Base-by-base conservation (phyloP, 441 rosid genomes). In the Gossypium schwendimanii region DNA sequence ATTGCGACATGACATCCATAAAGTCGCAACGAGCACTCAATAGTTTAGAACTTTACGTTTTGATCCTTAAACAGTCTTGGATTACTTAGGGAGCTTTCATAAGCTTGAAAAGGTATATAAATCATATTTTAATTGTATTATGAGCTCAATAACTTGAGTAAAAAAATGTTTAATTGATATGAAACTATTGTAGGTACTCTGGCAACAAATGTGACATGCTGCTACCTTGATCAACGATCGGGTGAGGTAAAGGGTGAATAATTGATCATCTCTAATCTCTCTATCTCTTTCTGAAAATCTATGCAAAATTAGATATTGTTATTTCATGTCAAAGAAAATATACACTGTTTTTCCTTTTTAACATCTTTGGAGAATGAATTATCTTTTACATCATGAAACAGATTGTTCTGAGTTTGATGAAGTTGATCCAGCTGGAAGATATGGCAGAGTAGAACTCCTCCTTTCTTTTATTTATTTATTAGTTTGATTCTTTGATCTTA, bases 391-490 rank as follows among this genome's bases (percentile, higher is more conserved):
- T 65, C 79, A 71, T 57, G 86, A 83, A 36, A 75, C 78, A 73
- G 89, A 84, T 64, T 75, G 66, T 75, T 82, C 88, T 68, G 97
- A 89, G 79, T 95, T 91, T 84, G 87, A 92, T 78, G 99, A 91
- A 84, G 93, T 89, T 86, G 99, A 95, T 91, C 98, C 99, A 65
- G 83, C 98, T 60, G 95, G 99, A 81, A 91, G 99, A 92, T 95
- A 95, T 84, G 96, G 98, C 78, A 88, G 98, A 81, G 99, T 94
- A 85, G 31, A 59, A 33, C 45, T 59, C 47, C 24, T 69, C 50
- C 70, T 75, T 53, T n/a, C 21, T 41, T 24, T 63, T 5, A 0
- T 11, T 62, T 17, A 18, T 31, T 8, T 67, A 49, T 33, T 1
- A 10, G n/a, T 70, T 67, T 63, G 47, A 28, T 71, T 15, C 1